Base-by-base conservation (phyloP, 768 basidiomycete species). In the Sporobolomyces roseus region DNA sequence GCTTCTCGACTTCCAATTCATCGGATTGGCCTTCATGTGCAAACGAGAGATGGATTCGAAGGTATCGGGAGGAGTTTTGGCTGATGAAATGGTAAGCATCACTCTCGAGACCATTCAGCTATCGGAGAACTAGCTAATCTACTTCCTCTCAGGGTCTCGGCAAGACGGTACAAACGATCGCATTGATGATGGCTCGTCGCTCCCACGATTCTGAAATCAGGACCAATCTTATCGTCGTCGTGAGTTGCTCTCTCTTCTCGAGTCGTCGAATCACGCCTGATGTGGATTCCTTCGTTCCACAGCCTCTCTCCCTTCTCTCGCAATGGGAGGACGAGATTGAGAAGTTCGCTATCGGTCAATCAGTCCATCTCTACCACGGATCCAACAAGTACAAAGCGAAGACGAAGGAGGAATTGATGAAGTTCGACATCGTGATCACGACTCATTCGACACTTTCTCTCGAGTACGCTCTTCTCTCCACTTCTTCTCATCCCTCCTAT, bases 301-400 rank as follows among this genome's bases (percentile, higher is more conserved):
- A n/a, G n/a, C 93, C 62, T 27, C 62, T 63, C 52, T 63, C 62
- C 41, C 51, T 63, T 25, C 38, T 63, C 7, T 23, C 27, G 19
- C 62, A 63, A 41, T 63, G 62, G 62, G 62, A 96, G 77, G 94
- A 92, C 92, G 87, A 87, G 9, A 82, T 85, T 17, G 93, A 96
- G 77, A 85, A 90, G 51, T 78, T 83, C 60, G 90, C 87, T 73
- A 52, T 82, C 6, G 82, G 82, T 3, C 80, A 92, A 17, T 83
- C 81, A 0, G 90, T 93, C 5, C 79, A 88, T 19, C 87, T 88
- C 64, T 93, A 97, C 77, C 91, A 94, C 56, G 93, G 93, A 1
- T 78, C 86, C 16, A 81, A 76, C 46, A 83, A 93, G 33, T 84
- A 90, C 2, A 85, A 85, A 50, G 83, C 88, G 88, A 73, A 49